A percentile compares a stretch with the other conserved stretches of the same genome.
These are phyloP conservation scores for Chaetomium strumarium DNA, from an alignment of 2,329 filamentous ascomycete species.

Conservation along the genomic window DNA sequence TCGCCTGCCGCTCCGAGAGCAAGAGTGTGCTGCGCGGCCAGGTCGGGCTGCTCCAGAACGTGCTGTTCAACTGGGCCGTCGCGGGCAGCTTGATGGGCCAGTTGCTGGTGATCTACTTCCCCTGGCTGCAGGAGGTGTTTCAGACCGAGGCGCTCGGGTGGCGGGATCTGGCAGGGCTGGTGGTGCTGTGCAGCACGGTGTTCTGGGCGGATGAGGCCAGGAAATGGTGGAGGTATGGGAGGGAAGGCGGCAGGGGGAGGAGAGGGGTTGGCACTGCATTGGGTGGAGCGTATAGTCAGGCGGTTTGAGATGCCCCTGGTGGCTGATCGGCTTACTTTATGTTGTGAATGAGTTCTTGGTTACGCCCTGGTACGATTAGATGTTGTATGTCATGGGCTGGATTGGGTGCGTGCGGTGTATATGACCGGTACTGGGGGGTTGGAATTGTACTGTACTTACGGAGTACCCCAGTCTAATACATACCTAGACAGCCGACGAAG, in stretches of 20 bases:
- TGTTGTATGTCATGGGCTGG: not conserved
- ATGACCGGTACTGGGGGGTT: not conserved
- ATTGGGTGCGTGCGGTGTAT: not conserved
- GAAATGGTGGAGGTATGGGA: conserved; percentile 67
- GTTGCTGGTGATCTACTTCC: conserved; percentile 87
- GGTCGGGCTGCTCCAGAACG: conserved; percentile 75
- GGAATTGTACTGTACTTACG: not conserved
- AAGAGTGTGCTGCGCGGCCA: conserved; percentile 88
- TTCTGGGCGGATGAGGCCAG: conserved; percentile 92
- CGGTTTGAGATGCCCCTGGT: not conserved
- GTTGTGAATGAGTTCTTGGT: conserved; percentile 8
- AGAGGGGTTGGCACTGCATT: not conserved
- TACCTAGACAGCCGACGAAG: no score
- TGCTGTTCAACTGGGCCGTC: conserved; percentile 95
- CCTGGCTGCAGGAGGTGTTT: conserved; percentile 88
- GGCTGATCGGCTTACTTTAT: no score
- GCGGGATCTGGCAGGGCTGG: conserved; percentile 65
- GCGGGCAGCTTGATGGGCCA: conserved; percentile 79
- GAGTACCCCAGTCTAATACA: no score
- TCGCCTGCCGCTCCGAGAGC: conserved; percentile 83
- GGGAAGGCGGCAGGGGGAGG: not conserved
- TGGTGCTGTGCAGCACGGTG: conserved; percentile 76
- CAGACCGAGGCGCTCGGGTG: conserved; percentile 83
- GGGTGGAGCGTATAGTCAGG: conserved; percentile 14
- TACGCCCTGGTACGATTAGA: conserved; percentile 11